Percentiles rank a stretch among this genome's conserved stretches.
Evolutionary conservation across 2,329 filamentous ascomycete species (phyloP).

Genomic region (Claviceps sorghi): DNA sequence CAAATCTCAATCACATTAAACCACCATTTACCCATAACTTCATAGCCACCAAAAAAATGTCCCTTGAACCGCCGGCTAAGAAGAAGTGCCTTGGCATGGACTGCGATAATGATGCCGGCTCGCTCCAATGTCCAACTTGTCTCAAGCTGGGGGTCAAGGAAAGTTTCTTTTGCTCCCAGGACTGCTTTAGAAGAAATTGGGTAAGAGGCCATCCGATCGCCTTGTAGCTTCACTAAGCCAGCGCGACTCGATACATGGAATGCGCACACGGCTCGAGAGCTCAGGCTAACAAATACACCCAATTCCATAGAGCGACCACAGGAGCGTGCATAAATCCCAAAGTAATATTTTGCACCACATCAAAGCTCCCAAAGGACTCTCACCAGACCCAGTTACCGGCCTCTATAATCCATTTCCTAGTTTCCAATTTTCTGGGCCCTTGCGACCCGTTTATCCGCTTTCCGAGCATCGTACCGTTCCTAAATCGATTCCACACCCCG

Average conservation of each 20-base stretch:
- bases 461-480: constrained; percentile 60
- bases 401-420: constrained; percentile 85
- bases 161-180: constrained; percentile 94
- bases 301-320: constrained; percentile 60
- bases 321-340: constrained; percentile 55
- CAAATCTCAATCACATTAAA: background rate
- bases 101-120: constrained; percentile 74
- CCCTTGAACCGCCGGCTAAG: constrained; percentile 36
- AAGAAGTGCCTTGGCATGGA: constrained; percentile 68
- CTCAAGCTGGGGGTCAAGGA: constrained; percentile 76
- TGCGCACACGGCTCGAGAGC: background rate
- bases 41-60: constrained; percentile 17
- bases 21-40: background rate
- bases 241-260: background rate
- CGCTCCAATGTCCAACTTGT: constrained; percentile 87
- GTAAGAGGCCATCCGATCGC: constrained; percentile 35
- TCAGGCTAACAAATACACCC: background rate
- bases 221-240: background rate
- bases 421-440: constrained; percentile 64
- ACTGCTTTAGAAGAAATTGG: constrained; percentile 99
- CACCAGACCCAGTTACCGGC: constrained; percentile 82
- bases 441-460: constrained; percentile 79
- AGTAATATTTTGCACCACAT: constrained; percentile 59
- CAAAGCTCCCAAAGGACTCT: constrained; percentile 65
- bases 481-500: constrained; percentile 66